These are phyloP conservation scores for Cocos nucifera DNA, from an alignment of 176 grass and related monocot species.

Conservation along the genomic window DNA sequence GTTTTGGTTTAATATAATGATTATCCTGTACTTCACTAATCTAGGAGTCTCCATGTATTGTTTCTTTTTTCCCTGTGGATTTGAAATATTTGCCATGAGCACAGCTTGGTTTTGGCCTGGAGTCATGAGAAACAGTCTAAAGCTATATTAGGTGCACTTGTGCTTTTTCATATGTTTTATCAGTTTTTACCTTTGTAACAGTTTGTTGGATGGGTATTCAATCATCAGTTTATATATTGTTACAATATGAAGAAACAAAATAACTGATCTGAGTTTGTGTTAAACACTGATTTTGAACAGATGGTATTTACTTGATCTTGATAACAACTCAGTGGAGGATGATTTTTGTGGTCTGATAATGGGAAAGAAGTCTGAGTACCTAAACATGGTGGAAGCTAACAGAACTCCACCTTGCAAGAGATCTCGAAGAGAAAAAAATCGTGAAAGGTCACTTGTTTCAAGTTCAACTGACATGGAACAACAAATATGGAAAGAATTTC, in stretches of 20 bases:
- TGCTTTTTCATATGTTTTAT: no score
- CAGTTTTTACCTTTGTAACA: no score
- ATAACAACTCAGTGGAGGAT: conserved; percentile 52
- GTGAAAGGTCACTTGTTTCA: conserved; percentile 33
- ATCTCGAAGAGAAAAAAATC: conserved; percentile 39
- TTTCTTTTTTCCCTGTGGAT: no score
- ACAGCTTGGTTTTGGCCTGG: no score
- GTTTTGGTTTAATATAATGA: no score
- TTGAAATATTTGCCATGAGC: no score
- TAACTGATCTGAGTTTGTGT: not conserved
- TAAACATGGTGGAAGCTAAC: conserved; percentile 53
- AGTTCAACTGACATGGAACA: conserved; percentile 50
- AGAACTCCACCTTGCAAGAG: conserved; percentile 49
- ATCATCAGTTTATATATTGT: no score
- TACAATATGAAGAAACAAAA: not conserved
- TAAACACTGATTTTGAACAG: conserved; percentile 29
- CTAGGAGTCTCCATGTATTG: no score
- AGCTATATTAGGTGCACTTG: no score
- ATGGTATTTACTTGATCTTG: conserved; percentile 68
- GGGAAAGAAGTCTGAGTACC: conserved; percentile 35
- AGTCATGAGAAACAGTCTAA: no score
- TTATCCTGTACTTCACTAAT: no score
- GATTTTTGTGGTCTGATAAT: conserved; percentile 43
- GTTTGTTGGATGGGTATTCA: no score
- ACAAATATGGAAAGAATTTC: conserved; percentile 85